Conservation (phyloP, 1,284 basidiomycete genomes). For the Xanthoconium separans region DNA sequence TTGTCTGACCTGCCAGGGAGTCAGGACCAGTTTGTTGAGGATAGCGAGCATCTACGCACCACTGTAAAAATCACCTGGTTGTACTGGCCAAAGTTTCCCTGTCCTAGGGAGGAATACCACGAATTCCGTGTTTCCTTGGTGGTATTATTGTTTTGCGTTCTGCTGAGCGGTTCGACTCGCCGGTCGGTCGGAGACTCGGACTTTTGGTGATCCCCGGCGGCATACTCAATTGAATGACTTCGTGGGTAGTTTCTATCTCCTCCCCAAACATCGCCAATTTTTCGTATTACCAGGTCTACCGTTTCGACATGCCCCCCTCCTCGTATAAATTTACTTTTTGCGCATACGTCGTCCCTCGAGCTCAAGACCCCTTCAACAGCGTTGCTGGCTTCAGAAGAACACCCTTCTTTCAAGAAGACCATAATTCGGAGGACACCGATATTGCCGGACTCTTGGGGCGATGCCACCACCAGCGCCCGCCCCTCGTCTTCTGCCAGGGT, state of each 20-base stretch:
- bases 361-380: neutral
- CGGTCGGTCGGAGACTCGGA: neutral
- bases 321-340: neutral
- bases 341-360: neutral
- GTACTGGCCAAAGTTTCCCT: neutral
- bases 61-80: slow-evolving; percentile 4
- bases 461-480: neutral
- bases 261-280: neutral
- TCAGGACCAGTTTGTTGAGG: neutral
- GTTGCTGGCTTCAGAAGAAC: neutral
- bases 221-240: neutral
- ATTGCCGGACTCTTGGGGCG: neutral
- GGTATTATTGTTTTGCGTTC: neutral
- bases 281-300: neutral
- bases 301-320: neutral
- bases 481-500: neutral
- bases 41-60: neutral
- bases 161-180: neutral
- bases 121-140: neutral
- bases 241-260: slow-evolving; percentile 2
- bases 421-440: neutral
- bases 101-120: neutral
- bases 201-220: neutral
- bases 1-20: slow-evolving; percentile 2
- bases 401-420: neutral